phyloP scores from a whole-genome alignment of 352 stramenopile genomes.

The Phytophthora litchii region DNA sequence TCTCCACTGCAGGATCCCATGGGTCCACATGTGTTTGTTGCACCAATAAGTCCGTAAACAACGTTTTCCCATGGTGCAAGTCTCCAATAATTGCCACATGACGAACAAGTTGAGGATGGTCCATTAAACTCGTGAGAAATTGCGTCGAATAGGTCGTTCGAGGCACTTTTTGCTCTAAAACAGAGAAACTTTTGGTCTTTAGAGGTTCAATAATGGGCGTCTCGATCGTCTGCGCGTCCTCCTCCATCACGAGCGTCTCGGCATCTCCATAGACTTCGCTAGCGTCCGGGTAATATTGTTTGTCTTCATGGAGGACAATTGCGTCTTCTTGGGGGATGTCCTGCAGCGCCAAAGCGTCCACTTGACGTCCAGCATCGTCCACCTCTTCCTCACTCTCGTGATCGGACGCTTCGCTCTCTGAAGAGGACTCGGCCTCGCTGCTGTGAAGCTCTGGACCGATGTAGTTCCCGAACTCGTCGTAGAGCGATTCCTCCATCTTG shows the following conservation, averaged over 20 bases:
- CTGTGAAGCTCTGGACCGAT: slow-evolving; percentile 97
- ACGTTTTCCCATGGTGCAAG: slow-evolving; percentile 96
- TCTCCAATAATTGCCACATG: slow-evolving; percentile 97
- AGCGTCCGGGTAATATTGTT: slow-evolving; percentile 99
- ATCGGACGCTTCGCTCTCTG: slow-evolving; percentile 54
- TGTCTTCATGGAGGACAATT: slow-evolving; percentile 99
- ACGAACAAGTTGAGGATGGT: slow-evolving; percentile 89
- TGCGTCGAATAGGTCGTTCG: slow-evolving; percentile 90
- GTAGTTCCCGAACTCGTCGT: slow-evolving; percentile 99
- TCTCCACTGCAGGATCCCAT: slow-evolving; percentile 81
- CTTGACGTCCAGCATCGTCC: slow-evolving; percentile 31
- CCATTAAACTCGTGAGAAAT: slow-evolving; percentile 91
- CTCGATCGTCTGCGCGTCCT: slow-evolving; percentile 98
- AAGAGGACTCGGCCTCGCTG: slow-evolving; percentile 73
- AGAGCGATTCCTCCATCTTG: slow-evolving; percentile 95
- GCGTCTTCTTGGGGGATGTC: slow-evolving; percentile 68
- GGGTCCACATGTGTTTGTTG: slow-evolving; percentile 88
- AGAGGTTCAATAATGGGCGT: slow-evolving; percentile 98
- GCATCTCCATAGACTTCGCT: slow-evolving; percentile 96
- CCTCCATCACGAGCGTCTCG: slow-evolving; percentile 98
- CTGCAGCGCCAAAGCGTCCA: slow-evolving; percentile 61
- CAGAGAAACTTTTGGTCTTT: slow-evolving; percentile 93
- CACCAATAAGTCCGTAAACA: slow-evolving; percentile 92
- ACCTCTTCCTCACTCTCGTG: slow-evolving; percentile 46
- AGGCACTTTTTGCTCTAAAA: slow-evolving; percentile 82